Evolutionary conservation across 2,329 filamentous ascomycete species (phyloP), one percentile per base, ranked within the genome.

Genomic region (Periconia macrospinosa): DNA sequence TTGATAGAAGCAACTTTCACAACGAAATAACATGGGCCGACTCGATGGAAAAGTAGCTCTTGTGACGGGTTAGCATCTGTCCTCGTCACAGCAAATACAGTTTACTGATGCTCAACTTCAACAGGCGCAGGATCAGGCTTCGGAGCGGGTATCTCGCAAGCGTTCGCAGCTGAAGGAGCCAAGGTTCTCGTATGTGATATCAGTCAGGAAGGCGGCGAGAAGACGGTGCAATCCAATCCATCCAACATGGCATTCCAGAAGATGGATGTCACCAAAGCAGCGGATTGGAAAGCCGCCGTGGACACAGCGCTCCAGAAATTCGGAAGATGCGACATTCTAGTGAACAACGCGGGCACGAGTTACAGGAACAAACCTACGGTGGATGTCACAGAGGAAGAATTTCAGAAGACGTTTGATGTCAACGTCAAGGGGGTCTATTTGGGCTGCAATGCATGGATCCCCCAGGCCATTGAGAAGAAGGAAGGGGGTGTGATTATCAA

Each of bases 341-440:
- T 87, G 15, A 85, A 85, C 57, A 86, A 86, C 49, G 84, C 86
- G 2, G 85, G 84, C 1, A 78, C 78, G 49, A 82, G 79, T 0
- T 82, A 85, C 53, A 79, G 79, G 30, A 75, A 74, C 57, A 75
- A 76, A 76, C 79, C 85, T 1, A 88, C 86, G 0, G 72, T 80
- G 27, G 78, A 85, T 0, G 87, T 89, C 2, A 86, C 84, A 0
- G 85, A 88, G 49, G 77, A 78, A 5, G 87, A 90, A 45, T 90
- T 87, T 55, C 85, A 89, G 60, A 76, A 81, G 44, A 83, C 86
- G 37, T 86, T 90, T 68, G 80, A 81, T 50, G 85, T 89, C 55
- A 90, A 90, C 59, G 85, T 90, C 56, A 88, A 87, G 72, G 82
- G 83, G 2, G 79, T 90, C 44, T 90, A 82, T 68, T 69, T 84